Evolutionary conservation across 805 yeast genomes (phyloP).

Genomic region (Kurtzmaniella cleridarum): DNA sequence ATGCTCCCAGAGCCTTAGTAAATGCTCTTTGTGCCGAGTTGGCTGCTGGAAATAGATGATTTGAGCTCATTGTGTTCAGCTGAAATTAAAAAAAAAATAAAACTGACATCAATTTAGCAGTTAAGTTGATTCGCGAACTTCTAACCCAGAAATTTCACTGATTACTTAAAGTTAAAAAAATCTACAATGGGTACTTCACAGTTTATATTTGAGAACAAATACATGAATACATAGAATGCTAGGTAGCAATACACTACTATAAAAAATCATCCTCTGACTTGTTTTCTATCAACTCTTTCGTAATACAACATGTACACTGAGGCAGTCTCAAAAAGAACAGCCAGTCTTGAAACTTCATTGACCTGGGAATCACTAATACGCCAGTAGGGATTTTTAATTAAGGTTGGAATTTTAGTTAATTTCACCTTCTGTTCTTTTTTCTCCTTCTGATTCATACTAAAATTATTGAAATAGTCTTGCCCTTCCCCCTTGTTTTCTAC

Average conservation of each 20-base stretch:
- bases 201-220: no score
- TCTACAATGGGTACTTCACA: no score
- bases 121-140: no score
- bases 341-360: conserved; percentile 51
- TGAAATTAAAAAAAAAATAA: no score
- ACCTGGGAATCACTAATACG: conserved; percentile 73
- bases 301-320: conserved; percentile 87
- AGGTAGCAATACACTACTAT: no score
- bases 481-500: conserved; percentile 22
- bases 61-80: not conserved
- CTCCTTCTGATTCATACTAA: conserved; percentile 4
- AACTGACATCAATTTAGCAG: no score
- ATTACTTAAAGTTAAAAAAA: no score
- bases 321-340: conserved; percentile 61
- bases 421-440: conserved; percentile 14
- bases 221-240: no score
- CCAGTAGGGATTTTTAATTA: conserved; percentile 69
- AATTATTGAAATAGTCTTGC: conserved; percentile 21
- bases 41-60: conserved; percentile 23
- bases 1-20: conserved; percentile 7
- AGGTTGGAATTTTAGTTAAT: conserved; percentile 51
- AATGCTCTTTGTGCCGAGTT: conserved; percentile 33
- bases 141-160: no score
- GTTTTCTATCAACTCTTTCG: conserved; percentile 46
- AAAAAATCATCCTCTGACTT: conserved; percentile 7